A percentile compares a stretch with the other conserved stretches of the same genome.
phyloP scores from a whole-genome alignment of 2,329 filamentous ascomycete genomes.

The Penicillium psychrosexuale region DNA sequence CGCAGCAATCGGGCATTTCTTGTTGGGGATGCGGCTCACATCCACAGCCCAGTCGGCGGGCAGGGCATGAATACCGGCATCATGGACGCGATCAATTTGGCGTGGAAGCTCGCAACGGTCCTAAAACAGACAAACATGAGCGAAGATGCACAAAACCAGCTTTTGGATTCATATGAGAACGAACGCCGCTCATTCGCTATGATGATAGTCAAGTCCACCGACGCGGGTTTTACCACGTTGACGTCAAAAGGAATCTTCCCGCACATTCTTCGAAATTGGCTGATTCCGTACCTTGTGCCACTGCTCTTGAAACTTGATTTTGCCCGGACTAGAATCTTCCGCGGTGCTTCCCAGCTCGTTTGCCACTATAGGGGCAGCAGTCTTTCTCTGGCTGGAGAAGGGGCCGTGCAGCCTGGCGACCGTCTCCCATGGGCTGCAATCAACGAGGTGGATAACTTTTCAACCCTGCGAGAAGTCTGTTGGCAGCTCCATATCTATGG shows the following conservation, averaged over 20 bases:
- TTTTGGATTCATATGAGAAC: conserved; percentile 50
- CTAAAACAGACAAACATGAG: conserved; percentile 29
- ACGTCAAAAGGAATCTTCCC: conserved; percentile 42
- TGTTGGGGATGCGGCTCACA: conserved; percentile 58
- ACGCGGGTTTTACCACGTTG: conserved; percentile 42
- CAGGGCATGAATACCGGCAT: conserved; percentile 60
- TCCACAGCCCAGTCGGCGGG: conserved; percentile 55
- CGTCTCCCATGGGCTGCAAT: conserved; percentile 40
- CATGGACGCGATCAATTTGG: conserved; percentile 54
- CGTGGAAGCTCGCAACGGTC: conserved; percentile 54
- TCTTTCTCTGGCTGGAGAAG: conserved; percentile 30
- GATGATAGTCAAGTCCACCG: conserved; percentile 44
- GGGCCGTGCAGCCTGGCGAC: conserved; percentile 47
- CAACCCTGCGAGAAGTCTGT: conserved; percentile 21
- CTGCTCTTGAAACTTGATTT: conserved; percentile 20
- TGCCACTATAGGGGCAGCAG: conserved; percentile 44
- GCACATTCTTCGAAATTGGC: conserved; percentile 38
- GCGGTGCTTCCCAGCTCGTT: conserved; percentile 43
- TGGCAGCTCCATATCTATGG: conserved; percentile 38
- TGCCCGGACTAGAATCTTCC: conserved; percentile 27
- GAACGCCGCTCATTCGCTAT: conserved; percentile 50
- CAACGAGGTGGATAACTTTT: conserved; percentile 27
- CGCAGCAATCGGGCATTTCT: conserved; percentile 52
- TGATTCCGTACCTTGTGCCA: conserved; percentile 39
- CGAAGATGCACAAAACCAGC: conserved; percentile 33